Base-by-base conservation (phyloP, 306 rosid species). In the Castanea sativa region DNA sequence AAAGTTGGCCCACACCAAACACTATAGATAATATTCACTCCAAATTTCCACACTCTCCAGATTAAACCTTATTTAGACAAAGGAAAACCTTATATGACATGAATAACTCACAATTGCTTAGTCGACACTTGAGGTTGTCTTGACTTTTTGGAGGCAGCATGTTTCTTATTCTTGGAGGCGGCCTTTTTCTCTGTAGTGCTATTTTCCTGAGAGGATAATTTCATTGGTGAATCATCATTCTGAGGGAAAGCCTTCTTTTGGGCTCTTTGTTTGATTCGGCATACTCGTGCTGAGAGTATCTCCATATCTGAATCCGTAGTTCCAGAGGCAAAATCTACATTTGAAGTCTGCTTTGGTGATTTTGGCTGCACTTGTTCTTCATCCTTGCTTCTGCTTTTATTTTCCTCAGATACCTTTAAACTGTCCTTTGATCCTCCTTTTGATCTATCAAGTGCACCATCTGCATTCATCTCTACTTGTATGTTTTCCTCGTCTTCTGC, bases 191-290 rank as follows among this genome's bases (percentile, higher is more conserved):
- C 72, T 67, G 72, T 23, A 19, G 71, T 30, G 14, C 35, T 63
- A 21, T 53, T 78, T n/a, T 32, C 33, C 21, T 32, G 45, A 30
- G 71, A 19, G 51, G 71, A 32, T 32, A 6, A 32, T 35, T 67
- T 67, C 52, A 0, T 67, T 35, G 73, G 14, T 12, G 80, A 29
- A 51, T 16, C 71, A 60, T 19, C 69, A 74, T 67, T 33, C 5
- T 21, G 52, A 33, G 23, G 27, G 74, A 49, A 23, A 43, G 13
- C 9, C 69, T 8, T 60, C 76, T 61, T 81, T 27, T 58, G 81
- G 64, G 85, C 88, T 78, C 38, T 85, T 57, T 11, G 64, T 76
- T 83, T 88, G 76, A 83, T 49, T 75, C 83, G 84, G 77, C 58
- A 76, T 55, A 25, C 71, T 71, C 52, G 74, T 30, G 70, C 16